phyloP scores from a whole-genome alignment of 2,329 filamentous ascomycete genomes.

The Endoconidiophora polonica region DNA sequence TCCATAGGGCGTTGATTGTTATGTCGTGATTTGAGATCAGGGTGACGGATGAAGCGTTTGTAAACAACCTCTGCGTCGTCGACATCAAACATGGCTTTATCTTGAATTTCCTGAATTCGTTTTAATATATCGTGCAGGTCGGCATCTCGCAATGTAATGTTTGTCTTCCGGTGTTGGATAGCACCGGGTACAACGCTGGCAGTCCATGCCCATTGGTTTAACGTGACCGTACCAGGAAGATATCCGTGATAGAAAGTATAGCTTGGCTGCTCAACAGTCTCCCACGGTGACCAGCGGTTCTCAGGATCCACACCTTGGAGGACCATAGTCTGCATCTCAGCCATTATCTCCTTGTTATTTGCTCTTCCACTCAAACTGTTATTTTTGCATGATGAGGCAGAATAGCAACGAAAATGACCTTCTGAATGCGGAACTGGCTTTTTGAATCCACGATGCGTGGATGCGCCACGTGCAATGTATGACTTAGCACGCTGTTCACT shows the following conservation, averaged over 20 bases:
- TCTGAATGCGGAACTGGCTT: conserved; percentile 36
- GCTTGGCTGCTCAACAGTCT: conserved; percentile 58
- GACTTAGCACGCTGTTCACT: conserved; percentile 37
- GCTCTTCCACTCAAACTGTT: conserved; percentile 8
- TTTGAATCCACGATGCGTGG: conserved; percentile 38
- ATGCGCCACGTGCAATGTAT: conserved; percentile 40
- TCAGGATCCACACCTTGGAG: conserved; percentile 22
- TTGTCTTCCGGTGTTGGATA: conserved; percentile 41
- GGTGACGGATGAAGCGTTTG: conserved; percentile 47
- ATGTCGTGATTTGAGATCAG: conserved; percentile 34
- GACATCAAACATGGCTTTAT: conserved; percentile 26
- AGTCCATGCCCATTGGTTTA: conserved; percentile 51
- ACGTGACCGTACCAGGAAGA: conserved; percentile 51
- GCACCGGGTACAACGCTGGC: conserved; percentile 38
- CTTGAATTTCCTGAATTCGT: conserved; percentile 43
- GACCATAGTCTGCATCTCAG: conserved; percentile 39
- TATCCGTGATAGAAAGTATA: conserved; percentile 50
- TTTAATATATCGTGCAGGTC: conserved; percentile 40
- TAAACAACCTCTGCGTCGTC: conserved; percentile 43
- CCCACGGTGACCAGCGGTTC: conserved; percentile 39
- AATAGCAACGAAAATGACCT: conserved; percentile 38
- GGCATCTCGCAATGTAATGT: conserved; percentile 42
- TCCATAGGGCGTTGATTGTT: conserved; percentile 39
- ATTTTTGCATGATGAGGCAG: conserved; percentile 16
- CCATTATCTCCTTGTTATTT: conserved; percentile 26